These are phyloP conservation scores for Stellera chamaejasme DNA, from an alignment of 345 rosid species.

Conservation along the genomic window DNA sequence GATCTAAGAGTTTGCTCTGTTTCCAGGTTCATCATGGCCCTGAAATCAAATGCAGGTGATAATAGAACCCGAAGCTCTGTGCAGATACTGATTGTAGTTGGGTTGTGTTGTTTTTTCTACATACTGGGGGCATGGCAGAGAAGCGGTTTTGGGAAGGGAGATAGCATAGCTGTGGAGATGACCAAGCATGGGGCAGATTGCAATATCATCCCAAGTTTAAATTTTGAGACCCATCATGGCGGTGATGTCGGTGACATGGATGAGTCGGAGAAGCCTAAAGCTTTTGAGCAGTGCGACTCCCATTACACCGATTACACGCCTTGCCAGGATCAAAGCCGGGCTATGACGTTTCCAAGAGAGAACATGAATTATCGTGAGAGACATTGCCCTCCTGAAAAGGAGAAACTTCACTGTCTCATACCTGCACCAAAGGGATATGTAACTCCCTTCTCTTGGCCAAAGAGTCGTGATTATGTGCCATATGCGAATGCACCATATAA, in stretches of 20 bases:
- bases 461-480: conserved; percentile 96
- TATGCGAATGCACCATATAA: conserved; percentile 98
- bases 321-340: conserved; percentile 92
- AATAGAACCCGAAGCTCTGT: conserved; percentile 82
- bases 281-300: conserved; percentile 58
- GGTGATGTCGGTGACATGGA: conserved; percentile 34
- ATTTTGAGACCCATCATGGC: conserved; percentile 90
- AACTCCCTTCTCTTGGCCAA: conserved; percentile 97
- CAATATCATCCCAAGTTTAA: conserved; percentile 59
- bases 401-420: conserved; percentile 74
- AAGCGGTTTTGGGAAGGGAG: conserved; percentile 98
- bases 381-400: conserved; percentile 69
- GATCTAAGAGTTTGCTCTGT: neutral
- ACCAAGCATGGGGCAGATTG: conserved; percentile 79
- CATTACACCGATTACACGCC: conserved; percentile 86
- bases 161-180: conserved; percentile 80
- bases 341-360: conserved; percentile 96
- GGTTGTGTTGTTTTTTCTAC: conserved; percentile 88
- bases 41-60: conserved; percentile 61
- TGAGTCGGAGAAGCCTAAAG: conserved; percentile 46
- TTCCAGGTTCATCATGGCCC: conserved; percentile 60
- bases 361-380: conserved; percentile 90
- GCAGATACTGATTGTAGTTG: conserved; percentile 71
- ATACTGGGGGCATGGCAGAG: conserved; percentile 96
- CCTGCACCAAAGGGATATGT: conserved; percentile 97